Evolutionary conservation across 345 rosid genomes (phyloP).

Genomic region (Eutrema japonicum): DNA sequence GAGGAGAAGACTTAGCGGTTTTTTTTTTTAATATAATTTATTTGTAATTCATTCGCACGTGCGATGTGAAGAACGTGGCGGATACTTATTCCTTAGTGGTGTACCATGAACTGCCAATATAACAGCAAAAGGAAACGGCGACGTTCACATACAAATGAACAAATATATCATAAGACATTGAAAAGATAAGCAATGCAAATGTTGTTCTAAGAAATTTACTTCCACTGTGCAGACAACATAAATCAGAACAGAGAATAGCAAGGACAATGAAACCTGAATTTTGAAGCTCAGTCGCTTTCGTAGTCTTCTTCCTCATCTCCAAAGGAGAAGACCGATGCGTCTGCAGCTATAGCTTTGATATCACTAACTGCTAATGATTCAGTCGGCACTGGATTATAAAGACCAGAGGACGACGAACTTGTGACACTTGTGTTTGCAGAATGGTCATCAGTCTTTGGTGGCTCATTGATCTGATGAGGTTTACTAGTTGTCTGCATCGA

Average conservation of each 20-base stretch:
- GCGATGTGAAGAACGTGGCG: conserved; percentile 27
- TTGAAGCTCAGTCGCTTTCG: conserved; percentile 58
- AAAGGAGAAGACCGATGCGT: conserved; percentile 82
- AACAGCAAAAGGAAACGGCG: neutral
- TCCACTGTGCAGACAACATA: neutral
- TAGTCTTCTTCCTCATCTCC: conserved; percentile 91
- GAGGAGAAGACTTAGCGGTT: conserved; percentile 38
- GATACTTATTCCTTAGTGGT: conserved; percentile 23
- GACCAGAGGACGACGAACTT: conserved; percentile 5
- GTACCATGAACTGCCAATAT: conserved; percentile 23
- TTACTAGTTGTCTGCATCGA: conserved; percentile 22
- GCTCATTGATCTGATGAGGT: conserved; percentile 22
- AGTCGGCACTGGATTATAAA: conserved; percentile 8
- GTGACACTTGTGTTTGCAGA: conserved; percentile 23
- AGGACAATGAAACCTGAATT: neutral
- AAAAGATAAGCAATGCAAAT: neutral
- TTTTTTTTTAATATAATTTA: neutral
- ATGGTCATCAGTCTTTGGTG: conserved; percentile 13
- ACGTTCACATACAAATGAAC: neutral
- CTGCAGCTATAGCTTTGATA: conserved; percentile 87
- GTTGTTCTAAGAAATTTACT: neutral
- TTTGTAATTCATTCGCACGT: conserved; percentile 27
- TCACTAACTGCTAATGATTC: conserved; percentile 51
- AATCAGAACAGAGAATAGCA: neutral
- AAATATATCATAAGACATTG: neutral